Conservation (phyloP, 2,329 filamentous ascomycete genomes). For the Didymella lethalis region DNA sequence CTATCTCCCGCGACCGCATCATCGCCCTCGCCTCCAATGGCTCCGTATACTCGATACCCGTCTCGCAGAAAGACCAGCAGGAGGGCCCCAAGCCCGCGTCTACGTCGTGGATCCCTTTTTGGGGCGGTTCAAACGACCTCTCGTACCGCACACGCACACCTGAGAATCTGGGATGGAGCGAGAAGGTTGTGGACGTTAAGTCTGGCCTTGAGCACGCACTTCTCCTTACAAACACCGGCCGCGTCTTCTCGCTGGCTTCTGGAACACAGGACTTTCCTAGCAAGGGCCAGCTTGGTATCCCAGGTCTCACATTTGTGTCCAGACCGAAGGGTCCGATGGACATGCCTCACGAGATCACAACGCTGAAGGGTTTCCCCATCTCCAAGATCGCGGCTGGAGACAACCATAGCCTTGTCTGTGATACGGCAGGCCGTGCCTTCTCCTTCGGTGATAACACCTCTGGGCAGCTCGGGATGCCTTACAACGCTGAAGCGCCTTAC, state of each 20-base stretch:
- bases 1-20: conserved; percentile 82
- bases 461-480: conserved; percentile 89
- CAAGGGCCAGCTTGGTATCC: conserved; percentile 85
- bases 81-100: conserved; percentile 70
- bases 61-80: conserved; percentile 74
- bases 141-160: conserved; percentile 79
- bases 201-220: conserved; percentile 87
- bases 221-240: conserved; percentile 82
- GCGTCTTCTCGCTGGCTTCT: conserved; percentile 87
- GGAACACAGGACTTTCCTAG: conserved; percentile 79
- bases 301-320: conserved; percentile 80
- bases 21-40: conserved; percentile 79
- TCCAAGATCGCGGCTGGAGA: conserved; percentile 82
- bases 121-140: conserved; percentile 66
- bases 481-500: conserved; percentile 66
- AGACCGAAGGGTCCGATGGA: conserved; percentile 81
- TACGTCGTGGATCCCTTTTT: conserved; percentile 77
- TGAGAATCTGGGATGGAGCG: conserved; percentile 68
- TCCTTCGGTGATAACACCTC: conserved; percentile 89
- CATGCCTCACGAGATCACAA: conserved; percentile 78
- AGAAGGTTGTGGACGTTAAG: conserved; percentile 76
- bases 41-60: conserved; percentile 83
- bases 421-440: conserved; percentile 79
- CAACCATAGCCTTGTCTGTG: conserved; percentile 81
- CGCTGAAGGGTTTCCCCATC: conserved; percentile 74